A percentile compares a stretch with the other conserved stretches of the same genome.
Conservation (phyloP, 139 green algal genomes). For the Tetraselmis chui region DNA sequence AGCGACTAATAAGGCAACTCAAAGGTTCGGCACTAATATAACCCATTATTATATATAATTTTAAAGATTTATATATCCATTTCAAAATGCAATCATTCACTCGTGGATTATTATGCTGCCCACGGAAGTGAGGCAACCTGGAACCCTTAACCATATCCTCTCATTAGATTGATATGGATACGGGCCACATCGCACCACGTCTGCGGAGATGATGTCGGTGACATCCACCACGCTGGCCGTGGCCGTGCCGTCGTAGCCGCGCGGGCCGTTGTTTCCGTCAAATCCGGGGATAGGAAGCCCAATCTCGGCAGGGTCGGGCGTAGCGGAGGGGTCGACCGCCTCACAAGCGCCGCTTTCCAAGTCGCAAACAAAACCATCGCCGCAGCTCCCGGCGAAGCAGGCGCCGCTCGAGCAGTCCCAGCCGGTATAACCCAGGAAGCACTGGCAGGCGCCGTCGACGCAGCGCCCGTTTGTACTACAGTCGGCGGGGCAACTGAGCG, state of each 20-base stretch:
- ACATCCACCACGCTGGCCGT: neutral
- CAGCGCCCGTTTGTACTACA: conserved; percentile 9
- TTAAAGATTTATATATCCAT: no score
- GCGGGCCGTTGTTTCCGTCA: neutral
- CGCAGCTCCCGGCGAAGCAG: neutral
- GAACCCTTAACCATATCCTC: no score
- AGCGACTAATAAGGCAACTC: no score
- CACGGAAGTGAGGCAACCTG: no score
- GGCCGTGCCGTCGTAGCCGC: neutral
- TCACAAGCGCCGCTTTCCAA: neutral
- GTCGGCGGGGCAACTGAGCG: conserved; percentile 1
- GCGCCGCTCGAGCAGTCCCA: neutral
- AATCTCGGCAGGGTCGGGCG: neutral
- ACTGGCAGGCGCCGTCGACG: conserved; percentile 11
- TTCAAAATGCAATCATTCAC: no score
- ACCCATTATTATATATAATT: no score
- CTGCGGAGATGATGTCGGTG: neutral
- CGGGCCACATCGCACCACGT: neutral
- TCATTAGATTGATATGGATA: neutral
- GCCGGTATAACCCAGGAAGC: conserved; percentile 13
- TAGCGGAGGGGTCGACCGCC: neutral
- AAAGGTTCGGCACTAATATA: no score
- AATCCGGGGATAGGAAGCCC: neutral
- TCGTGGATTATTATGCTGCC: no score
- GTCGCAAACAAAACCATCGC: neutral